A percentile compares a stretch with the other conserved stretches of the same genome.
Evolutionary conservation across 2,329 filamentous ascomycete genomes (phyloP).

Genomic region (Incumbomyces delicatus): DNA sequence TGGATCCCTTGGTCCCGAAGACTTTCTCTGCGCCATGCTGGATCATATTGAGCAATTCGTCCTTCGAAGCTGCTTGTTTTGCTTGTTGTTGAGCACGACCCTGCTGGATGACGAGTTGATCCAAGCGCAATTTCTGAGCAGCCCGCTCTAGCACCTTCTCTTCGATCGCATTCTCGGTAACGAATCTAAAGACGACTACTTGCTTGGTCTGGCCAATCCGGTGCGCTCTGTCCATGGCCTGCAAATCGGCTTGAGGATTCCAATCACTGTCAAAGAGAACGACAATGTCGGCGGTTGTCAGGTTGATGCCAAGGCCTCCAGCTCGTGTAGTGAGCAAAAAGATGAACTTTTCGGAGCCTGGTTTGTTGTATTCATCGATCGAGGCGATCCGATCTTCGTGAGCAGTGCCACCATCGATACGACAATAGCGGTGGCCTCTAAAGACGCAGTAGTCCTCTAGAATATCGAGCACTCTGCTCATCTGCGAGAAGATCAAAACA

Average conservation of each 20-base stretch:
- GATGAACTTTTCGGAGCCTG: constrained; percentile 88
- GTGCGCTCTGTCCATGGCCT: constrained; percentile 97
- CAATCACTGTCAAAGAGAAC: constrained; percentile 96
- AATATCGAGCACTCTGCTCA: constrained; percentile 95
- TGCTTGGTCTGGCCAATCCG: constrained; percentile 98
- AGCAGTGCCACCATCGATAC: constrained; percentile 91
- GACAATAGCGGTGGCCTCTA: constrained; percentile 87
- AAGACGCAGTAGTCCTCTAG: constrained; percentile 98
- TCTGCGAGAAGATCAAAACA: constrained; percentile 98
- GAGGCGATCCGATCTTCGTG: constrained; percentile 96
- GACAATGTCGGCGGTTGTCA: constrained; percentile 91
- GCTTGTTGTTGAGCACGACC: constrained; percentile 82
- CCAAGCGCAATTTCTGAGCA: constrained; percentile 89
- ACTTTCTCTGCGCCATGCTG: constrained; percentile 96
- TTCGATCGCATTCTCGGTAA: constrained; percentile 96
- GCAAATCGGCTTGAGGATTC: constrained; percentile 96
- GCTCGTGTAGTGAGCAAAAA: constrained; percentile 93
- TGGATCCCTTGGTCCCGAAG: constrained; percentile 63
- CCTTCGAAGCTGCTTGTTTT: constrained; percentile 88
- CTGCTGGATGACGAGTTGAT: constrained; percentile 96
- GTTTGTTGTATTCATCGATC: constrained; percentile 97
- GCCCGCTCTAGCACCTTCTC: constrained; percentile 96
- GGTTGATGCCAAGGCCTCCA: constrained; percentile 90
- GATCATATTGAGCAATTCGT: constrained; percentile 94
- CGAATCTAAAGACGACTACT: constrained; percentile 89